Percentiles rank a stretch among this genome's conserved stretches.
Evolutionary conservation across 1,284 basidiomycete genomes (phyloP).

Genomic region (Stereum hirsutum): DNA sequence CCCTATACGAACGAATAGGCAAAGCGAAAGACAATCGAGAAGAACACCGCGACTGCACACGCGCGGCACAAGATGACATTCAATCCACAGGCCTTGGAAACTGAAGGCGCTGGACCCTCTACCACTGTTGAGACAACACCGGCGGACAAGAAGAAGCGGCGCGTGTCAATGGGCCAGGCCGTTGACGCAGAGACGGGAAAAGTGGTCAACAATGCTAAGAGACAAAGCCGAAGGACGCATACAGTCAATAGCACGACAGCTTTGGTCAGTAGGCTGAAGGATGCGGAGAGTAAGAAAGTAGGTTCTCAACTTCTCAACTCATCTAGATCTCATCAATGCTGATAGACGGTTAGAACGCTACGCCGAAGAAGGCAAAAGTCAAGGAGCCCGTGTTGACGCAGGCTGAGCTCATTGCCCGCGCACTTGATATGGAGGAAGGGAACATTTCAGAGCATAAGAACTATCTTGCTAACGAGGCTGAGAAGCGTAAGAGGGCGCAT

Average conservation of each 20-base stretch:
- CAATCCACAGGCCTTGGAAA: slow-evolving; percentile 32
- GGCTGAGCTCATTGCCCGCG: slow-evolving; percentile 71
- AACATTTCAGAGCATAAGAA: slow-evolving; percentile 74
- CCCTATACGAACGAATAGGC: no score
- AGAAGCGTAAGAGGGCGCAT: slow-evolving; percentile 63
- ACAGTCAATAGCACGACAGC: slow-evolving; percentile 60
- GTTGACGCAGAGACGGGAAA: slow-evolving; percentile 52
- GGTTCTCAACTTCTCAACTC: slow-evolving; percentile 8
- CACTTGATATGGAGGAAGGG: slow-evolving; percentile 78
- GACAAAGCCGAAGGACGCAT: slow-evolving; percentile 56
- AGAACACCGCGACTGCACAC: slow-evolving; percentile 54
- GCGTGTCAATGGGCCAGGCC: slow-evolving; percentile 42
- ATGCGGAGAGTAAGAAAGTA: slow-evolving; percentile 57
- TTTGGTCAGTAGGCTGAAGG: slow-evolving; percentile 45
- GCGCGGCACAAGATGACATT: slow-evolving; percentile 56
- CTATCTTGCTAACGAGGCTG: slow-evolving; percentile 73
- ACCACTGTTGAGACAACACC: slow-evolving; percentile 7
- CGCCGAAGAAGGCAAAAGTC: slow-evolving; percentile 51
- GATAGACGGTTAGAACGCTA: slow-evolving; percentile 47
- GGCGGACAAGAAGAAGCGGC: slow-evolving; percentile 31
- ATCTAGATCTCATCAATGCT: background rate
- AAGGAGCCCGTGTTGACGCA: slow-evolving; percentile 53
- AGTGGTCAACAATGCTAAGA: slow-evolving; percentile 34
- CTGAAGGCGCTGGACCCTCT: no score
- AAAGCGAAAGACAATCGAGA: no score